A percentile compares a stretch with the other conserved stretches of the same genome.
Conservation (phyloP, 805 yeast species). For the Nakazawaea sp. region DNA sequence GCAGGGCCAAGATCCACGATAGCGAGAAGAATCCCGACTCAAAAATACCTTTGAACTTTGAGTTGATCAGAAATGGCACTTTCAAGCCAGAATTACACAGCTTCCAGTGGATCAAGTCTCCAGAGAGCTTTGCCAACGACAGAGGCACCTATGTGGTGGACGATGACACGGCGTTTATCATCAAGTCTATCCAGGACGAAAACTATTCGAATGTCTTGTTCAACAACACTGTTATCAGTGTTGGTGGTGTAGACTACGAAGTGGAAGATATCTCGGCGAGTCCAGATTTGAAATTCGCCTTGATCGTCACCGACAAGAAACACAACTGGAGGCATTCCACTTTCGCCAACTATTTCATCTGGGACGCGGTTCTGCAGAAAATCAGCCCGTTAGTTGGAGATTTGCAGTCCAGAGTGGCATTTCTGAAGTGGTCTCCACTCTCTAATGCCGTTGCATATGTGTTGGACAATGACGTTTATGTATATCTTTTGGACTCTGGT, state of each 20-base stretch:
- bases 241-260: constrained; percentile 30
- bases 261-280: constrained; percentile 57
- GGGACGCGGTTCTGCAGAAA: constrained; percentile 5
- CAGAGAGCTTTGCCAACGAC: constrained; percentile 43
- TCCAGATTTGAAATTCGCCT: constrained; percentile 53
- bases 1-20: too few species aligned
- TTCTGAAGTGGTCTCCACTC: constrained; percentile 70
- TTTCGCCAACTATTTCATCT: constrained; percentile 20
- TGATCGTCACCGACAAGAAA: constrained; percentile 53
- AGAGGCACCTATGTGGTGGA: constrained; percentile 60
- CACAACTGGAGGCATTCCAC: constrained; percentile 54
- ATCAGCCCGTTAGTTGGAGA: constrained; percentile 20
- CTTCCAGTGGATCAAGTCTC: constrained; percentile 64
- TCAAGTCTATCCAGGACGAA: constrained; percentile 45
- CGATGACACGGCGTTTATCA: constrained; percentile 39
- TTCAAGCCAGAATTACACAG: constrained; percentile 46
- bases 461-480: constrained; percentile 59
- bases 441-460: constrained; percentile 64
- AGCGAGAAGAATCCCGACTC: neutral
- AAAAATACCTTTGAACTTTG: constrained; percentile 22
- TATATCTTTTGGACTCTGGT: constrained; percentile 30
- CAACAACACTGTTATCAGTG: constrained; percentile 39
- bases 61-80: constrained; percentile 44
- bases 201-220: constrained; percentile 38
- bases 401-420: constrained; percentile 26